A percentile compares a stretch with the other conserved stretches of the same genome.
Conservation (phyloP, 495 filamentous ascomycete species). For the Hyphodiscus hymeniophilus region DNA sequence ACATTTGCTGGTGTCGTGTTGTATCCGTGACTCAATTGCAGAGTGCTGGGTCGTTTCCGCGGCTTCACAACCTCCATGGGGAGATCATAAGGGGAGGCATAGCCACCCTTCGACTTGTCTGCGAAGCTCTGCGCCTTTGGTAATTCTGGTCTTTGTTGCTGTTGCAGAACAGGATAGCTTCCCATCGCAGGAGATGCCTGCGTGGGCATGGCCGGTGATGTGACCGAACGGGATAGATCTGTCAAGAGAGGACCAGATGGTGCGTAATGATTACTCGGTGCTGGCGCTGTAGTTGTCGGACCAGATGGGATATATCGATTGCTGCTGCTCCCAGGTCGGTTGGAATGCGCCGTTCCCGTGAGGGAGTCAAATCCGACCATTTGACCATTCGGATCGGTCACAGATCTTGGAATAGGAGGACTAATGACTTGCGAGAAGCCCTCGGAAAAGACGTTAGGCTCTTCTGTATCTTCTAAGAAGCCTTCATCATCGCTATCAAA, state of each 20-base stretch:
- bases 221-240: constrained; percentile 26
- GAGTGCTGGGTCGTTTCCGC: constrained; percentile 42
- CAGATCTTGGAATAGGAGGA: constrained; percentile 1
- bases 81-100: constrained; percentile 88
- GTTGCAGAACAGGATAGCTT: constrained; percentile 6
- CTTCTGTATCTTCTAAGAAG: constrained; percentile 54
- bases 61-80: constrained; percentile 74
- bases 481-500: constrained; percentile 63
- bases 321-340: constrained; percentile 10
- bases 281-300: background rate
- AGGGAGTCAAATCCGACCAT: constrained; percentile 25
- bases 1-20: constrained; percentile 1
- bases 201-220: constrained; percentile 33
- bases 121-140: constrained; percentile 67
- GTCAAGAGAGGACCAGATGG: constrained; percentile 19
- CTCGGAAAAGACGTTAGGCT: constrained; percentile 18
- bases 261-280: constrained; percentile 12
- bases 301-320: constrained; percentile 21
- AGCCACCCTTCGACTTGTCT: constrained; percentile 82
- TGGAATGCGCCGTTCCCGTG: background rate
- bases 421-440: constrained; percentile 3
- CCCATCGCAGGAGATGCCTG: constrained; percentile 26
- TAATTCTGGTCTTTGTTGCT: constrained; percentile 12
- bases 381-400: constrained; percentile 18
- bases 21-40: constrained; percentile 10